Evolutionary conservation across 306 rosid species (phyloP), one percentile per base, ranked within the genome.

Genomic region (Corylus heterophylla): DNA sequence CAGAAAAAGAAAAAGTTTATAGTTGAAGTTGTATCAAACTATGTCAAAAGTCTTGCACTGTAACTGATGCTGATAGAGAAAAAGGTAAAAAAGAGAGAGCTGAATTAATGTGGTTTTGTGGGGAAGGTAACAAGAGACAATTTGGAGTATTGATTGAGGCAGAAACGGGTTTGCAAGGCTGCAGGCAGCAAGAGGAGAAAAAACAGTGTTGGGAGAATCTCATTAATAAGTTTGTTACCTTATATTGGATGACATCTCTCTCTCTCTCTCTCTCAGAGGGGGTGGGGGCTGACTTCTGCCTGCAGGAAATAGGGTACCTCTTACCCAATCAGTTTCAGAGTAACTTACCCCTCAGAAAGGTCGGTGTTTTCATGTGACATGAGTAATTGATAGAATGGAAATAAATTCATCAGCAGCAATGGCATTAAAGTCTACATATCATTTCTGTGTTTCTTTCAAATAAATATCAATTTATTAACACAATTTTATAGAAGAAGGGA

Each of bases 171-270:
- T 56, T 74, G 69, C 51, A 48, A 56, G 10, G 14, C 13, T 56
- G 54, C 51, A 39, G 37, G 20, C 50, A 42, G 18, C 12, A 37
- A 55, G 35, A 12, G 1, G 1, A 39, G 49, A 50, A 6, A 74
- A 31, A 42, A 51, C 54, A 20, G 67, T 3, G 50, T n/a, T 29
- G 2, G 49, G 49, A 54, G 51, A 56, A 74, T 74, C 77, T 42
- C 77, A 55, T 74, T 52, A 35, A 56, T 55, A 9, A 42, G 68
- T 54, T 54, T 73, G 35, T 74, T 74, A 29, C 77, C 67, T 74
- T 54, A 12, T 54, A 35, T 74, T 39, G 17, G 6, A 74, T 1
- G 20, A 50, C 7, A 49, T 20, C 44, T 18, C 12, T 73, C 27
- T 37, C 14, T 64, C 47, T 64, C 47, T 64, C 47, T 64, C 48